phyloP scores from a whole-genome alignment of 768 basidiomycete species.

The Calocybe cyanea region DNA sequence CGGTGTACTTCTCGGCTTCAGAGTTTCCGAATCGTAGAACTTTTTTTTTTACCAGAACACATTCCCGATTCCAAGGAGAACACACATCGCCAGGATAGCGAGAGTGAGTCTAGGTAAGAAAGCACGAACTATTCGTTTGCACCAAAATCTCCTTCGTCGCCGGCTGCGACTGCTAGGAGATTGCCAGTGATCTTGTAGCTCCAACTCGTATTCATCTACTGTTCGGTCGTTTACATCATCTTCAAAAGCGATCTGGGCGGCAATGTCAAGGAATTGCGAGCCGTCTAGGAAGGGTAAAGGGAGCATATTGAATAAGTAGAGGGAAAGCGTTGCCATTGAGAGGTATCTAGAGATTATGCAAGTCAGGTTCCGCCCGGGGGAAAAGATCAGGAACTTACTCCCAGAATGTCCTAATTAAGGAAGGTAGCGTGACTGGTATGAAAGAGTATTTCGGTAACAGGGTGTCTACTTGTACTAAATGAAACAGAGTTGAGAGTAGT shows the following conservation, averaged over 20 bases:
- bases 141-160: constrained; percentile 13
- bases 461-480: constrained; percentile 48
- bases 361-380: neutral
- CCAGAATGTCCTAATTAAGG: constrained; percentile 38
- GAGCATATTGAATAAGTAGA: constrained; percentile 80
- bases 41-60: neutral
- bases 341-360: constrained; percentile 45
- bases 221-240: neutral
- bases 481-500: constrained; percentile 1
- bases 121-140: constrained; percentile 17
- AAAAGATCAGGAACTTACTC: constrained; percentile 37
- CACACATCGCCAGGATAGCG: constrained; percentile 17
- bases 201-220: constrained; percentile 28
- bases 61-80: constrained; percentile 17
- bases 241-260: constrained; percentile 14
- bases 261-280: constrained; percentile 43
- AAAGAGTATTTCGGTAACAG: constrained; percentile 40
- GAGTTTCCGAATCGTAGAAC: too few relatives aligned
- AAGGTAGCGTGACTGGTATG: constrained; percentile 41
- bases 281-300: constrained; percentile 76
- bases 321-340: constrained; percentile 63
- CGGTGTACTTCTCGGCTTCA: neutral
- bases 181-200: constrained; percentile 22
- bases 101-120: constrained; percentile 20
- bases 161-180: constrained; percentile 3